Percentiles rank a stretch among this genome's conserved stretches.
phyloP scores from a whole-genome alignment of 176 grass and related monocot genomes.

The Zoysia japonica region DNA sequence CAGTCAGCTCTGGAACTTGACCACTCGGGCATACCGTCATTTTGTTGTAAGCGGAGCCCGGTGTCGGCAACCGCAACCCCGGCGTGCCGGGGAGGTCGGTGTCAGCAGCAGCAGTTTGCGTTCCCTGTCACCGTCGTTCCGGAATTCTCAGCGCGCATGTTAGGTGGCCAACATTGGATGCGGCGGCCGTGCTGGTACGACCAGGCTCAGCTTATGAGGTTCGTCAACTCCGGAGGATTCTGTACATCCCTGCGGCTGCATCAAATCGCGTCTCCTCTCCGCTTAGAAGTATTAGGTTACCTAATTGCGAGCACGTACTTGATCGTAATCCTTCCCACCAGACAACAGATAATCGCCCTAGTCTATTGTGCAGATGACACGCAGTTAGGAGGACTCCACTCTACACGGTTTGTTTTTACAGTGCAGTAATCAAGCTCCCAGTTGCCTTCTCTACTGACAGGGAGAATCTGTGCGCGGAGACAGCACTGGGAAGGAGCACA shows the following conservation, averaged over 20 bases:
- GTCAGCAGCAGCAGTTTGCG: neutral
- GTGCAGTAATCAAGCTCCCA: neutral
- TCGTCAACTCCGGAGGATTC: neutral
- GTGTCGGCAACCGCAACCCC: slow-evolving; percentile 13
- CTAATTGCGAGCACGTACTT: neutral
- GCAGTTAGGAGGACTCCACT: neutral
- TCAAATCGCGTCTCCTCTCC: neutral
- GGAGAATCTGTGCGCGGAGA: neutral
- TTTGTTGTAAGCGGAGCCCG: neutral
- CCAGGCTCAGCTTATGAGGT: too few species aligned
- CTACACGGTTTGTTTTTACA: neutral
- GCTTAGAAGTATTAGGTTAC: neutral
- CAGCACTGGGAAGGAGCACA: neutral
- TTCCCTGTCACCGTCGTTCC: slow-evolving; percentile 6
- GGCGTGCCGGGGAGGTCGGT: neutral
- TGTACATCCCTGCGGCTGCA: neutral
- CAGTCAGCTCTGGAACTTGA: neutral
- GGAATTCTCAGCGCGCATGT: neutral
- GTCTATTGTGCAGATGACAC: neutral
- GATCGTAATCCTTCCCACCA: neutral
- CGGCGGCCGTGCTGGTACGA: slow-evolving; percentile 3
- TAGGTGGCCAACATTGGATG: slow-evolving; percentile 28
- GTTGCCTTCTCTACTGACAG: neutral
- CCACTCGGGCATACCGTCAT: too few species aligned
- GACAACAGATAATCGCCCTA: neutral